phyloP scores from a whole-genome alignment of 2,329 filamentous ascomycete species.

The Didymella segeticola region DNA sequence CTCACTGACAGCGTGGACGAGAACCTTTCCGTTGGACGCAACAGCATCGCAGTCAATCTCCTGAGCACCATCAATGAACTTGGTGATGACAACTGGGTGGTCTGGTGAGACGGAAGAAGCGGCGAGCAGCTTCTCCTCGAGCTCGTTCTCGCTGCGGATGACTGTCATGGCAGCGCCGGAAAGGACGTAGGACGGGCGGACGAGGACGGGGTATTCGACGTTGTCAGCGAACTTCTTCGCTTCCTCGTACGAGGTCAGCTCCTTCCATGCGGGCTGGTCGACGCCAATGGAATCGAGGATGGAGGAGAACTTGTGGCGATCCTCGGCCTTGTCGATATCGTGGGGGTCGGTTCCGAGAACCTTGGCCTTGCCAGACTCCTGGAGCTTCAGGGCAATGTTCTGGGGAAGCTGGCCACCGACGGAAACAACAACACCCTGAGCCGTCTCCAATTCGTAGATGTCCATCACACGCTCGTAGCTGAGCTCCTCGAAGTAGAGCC shows the following conservation, averaged over 20 bases:
- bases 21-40: conserved; percentile 81
- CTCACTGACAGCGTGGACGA: conserved; percentile 92
- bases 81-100: conserved; percentile 96
- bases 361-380: conserved; percentile 88
- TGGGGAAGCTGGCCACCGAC: conserved; percentile 96
- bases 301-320: conserved; percentile 97
- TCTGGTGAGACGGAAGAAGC: conserved; percentile 91
- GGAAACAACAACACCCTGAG: conserved; percentile 88
- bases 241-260: conserved; percentile 86
- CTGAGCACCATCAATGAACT: conserved; percentile 95
- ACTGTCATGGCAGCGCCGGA: conserved; percentile 99
- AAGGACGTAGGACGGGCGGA: conserved; percentile 93
- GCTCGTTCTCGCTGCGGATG: conserved; percentile 83
- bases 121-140: conserved; percentile 93
- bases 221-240: conserved; percentile 85
- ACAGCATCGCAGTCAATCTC: conserved; percentile 98
- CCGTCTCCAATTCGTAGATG: conserved; percentile 91
- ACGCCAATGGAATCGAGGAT: conserved; percentile 97
- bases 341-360: conserved; percentile 90
- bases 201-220: conserved; percentile 92
- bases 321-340: conserved; percentile 97
- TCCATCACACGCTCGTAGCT: conserved; percentile 99
- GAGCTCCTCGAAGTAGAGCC: conserved; percentile 94
- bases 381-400: conserved; percentile 93
- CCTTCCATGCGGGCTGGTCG: conserved; percentile 97